These are phyloP conservation scores for Fusarium nygamai DNA, from an alignment of 2,329 filamentous ascomycete genomes.

Conservation along the genomic window DNA sequence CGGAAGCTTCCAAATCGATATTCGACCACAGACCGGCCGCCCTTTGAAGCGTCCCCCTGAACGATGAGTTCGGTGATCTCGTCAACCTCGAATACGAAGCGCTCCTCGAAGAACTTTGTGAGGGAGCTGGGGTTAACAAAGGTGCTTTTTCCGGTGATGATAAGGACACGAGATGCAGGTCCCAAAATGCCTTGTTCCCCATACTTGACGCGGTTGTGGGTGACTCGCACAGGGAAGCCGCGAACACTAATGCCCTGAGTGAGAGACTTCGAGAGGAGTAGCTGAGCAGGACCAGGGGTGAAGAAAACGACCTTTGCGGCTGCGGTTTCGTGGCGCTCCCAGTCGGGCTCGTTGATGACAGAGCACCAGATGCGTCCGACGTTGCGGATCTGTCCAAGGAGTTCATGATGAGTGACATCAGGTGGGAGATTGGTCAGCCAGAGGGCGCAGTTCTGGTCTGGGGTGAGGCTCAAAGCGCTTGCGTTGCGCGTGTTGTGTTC, in stretches of 20 bases:
- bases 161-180: conserved; percentile 58
- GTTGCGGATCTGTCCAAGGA: conserved; percentile 56
- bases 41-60: conserved; percentile 17
- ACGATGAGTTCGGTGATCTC: conserved; percentile 48
- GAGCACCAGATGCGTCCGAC: conserved; percentile 62
- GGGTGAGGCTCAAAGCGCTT: conserved; percentile 45
- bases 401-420: conserved; percentile 52
- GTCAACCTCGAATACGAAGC: conserved; percentile 61
- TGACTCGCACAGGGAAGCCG: conserved; percentile 50
- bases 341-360: conserved; percentile 61
- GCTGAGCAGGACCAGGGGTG: conserved; percentile 51
- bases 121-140: conserved; percentile 58
- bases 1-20: conserved; percentile 65
- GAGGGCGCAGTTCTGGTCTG: conserved; percentile 59
- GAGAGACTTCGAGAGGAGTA: conserved; percentile 39
- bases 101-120: conserved; percentile 51
- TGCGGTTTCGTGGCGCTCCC: conserved; percentile 48
- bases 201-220: conserved; percentile 61
- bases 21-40: conserved; percentile 53
- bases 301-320: conserved; percentile 64
- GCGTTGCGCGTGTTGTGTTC: conserved; percentile 51
- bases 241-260: conserved; percentile 50
- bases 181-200: conserved; percentile 43
- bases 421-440: conserved; percentile 64
- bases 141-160: conserved; percentile 56